Conservation (phyloP, 108 stramenopile species). For the Ochromonas danica region DNA sequence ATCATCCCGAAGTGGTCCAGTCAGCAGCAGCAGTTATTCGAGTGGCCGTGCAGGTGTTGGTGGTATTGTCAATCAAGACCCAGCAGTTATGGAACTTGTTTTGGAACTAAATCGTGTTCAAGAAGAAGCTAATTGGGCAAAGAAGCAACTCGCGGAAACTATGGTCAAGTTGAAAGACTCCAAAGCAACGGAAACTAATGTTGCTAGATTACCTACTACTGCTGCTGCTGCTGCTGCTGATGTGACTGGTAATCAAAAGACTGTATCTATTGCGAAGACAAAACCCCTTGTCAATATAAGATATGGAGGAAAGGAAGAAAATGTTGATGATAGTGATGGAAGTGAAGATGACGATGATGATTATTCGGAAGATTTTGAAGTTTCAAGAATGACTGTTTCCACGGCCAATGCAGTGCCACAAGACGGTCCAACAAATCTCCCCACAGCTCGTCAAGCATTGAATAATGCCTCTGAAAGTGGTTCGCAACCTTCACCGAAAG, state of each 20-base stretch:
- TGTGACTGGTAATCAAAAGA: no score
- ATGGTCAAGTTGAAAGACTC: neutral
- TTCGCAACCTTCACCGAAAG: constrained; percentile 86
- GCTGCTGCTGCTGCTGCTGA: no score
- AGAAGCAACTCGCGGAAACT: neutral
- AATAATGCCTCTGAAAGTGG: constrained; percentile 61
- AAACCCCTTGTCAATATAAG: no score
- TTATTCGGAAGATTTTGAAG: neutral
- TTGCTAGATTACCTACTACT: no score
- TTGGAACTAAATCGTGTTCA: neutral
- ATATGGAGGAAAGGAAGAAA: no score
- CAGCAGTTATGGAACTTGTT: neutral
- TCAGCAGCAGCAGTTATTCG: neutral
- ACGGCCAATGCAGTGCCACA: constrained; percentile 72
- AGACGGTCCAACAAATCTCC: constrained; percentile 84
- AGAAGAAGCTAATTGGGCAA: neutral
- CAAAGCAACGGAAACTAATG: neutral
- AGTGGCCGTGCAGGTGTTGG: neutral
- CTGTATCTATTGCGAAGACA: no score
- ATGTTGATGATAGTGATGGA: neutral
- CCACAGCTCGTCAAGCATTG: constrained; percentile 63
- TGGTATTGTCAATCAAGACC: neutral
- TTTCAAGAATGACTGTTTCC: constrained; percentile 44
- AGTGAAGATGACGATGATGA: neutral
- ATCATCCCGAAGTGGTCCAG: neutral